Base-by-base conservation (phyloP, 1,284 basidiomycete species). In the Ceratobasidium sp. region DNA sequence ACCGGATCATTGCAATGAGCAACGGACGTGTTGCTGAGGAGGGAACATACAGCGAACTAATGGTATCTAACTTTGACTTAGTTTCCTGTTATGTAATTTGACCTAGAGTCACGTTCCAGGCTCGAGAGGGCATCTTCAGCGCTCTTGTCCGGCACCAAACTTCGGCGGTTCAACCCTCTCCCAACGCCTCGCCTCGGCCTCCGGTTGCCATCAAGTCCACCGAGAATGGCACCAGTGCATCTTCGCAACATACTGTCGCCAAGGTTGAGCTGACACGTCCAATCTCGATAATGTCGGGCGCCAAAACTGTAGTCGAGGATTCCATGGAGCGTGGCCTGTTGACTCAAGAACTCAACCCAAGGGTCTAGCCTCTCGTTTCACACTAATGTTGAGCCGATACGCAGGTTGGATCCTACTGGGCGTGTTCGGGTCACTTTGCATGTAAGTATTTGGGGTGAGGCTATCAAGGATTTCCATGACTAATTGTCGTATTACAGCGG, bases 1-100 rank as follows among this genome's bases (percentile, higher is more conserved):
- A 85, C 73, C 77, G 80, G 69, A 86, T 86, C 71, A 81, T 79
- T 72, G 81, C 77, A 68, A 79, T 84, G 70, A 75, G 77, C 0
- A 80, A 83, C 10, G 83, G 82, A 1, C 75, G 75, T n/a, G 79
- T 83, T 3, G 77, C 77, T 1, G 78, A 80, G 69, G 72, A 75
- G 53, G 81, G 81, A 1, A 78, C 77, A 3, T 81, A 81, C 68
- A 76, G 79, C 35, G 73, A 79, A 68, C 74, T 82, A 1, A 70
- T 77, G 40, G 72, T 68, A 55, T 3, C 29, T 35, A 20, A n/a
- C 40, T 25, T 27, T 25, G 6, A 5, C 29, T 35, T 31, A 17
- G 1, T 45, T 20, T 10, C 10, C 1, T 3, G 12, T 4, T 4
- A n/a, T 13, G 13, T 8, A 20, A 6, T 25, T 35, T 10, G 13